Conservation (phyloP, 192 early-diverging fungal genomes). For the Diversispora eburnea region DNA sequence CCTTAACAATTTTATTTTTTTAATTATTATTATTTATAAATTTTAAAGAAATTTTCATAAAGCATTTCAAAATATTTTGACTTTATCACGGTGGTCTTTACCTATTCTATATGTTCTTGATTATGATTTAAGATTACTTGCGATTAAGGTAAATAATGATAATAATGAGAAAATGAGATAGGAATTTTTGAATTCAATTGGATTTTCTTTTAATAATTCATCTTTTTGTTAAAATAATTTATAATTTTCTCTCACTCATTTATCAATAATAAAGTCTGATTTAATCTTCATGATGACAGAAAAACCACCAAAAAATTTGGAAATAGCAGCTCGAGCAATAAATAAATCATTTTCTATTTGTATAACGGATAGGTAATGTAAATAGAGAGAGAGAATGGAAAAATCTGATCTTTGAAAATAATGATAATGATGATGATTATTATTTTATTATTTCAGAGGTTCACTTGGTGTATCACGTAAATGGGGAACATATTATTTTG, state of each 20-base stretch:
- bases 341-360: conserved; percentile 90
- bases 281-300: conserved; percentile 38
- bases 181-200: not conserved
- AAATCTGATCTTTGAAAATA: conserved; percentile 10
- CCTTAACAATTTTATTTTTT: not conserved
- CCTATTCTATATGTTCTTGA: conserved; percentile 60
- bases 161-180: not conserved
- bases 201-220: not conserved
- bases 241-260: conserved; percentile 12
- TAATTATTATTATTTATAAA: not conserved
- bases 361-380: conserved; percentile 74
- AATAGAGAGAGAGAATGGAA: not conserved
- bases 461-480: conserved; percentile 64
- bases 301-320: conserved; percentile 49
- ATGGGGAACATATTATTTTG: conserved; percentile 91
- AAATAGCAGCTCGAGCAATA: conserved; percentile 79
- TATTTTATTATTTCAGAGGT: conserved; percentile 26
- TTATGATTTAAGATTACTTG: conserved; percentile 51
- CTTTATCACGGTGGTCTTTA: conserved; percentile 53
- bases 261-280: conserved; percentile 50
- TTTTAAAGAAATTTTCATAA: conserved; percentile 48
- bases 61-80: conserved; percentile 30
- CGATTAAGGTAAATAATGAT: conserved; percentile 41
- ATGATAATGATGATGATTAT: not conserved
- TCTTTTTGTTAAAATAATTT: not conserved